Conservation (phyloP, 495 filamentous ascomycete species). For the Trichoderma gamsii region DNA sequence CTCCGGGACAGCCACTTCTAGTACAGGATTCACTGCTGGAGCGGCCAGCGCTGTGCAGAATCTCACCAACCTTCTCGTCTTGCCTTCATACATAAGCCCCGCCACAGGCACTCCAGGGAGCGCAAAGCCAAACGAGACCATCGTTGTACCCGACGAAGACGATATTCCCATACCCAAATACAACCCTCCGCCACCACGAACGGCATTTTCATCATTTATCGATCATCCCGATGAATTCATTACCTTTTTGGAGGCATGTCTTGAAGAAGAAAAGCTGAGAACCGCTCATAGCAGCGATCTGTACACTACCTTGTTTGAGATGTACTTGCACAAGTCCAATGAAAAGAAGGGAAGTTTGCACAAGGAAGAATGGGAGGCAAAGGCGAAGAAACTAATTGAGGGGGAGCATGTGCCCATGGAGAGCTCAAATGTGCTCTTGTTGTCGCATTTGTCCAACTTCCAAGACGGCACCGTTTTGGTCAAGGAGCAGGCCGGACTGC, state of each 20-base stretch:
- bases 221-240: constrained; percentile 90
- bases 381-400: constrained; percentile 81
- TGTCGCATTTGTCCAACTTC: constrained; percentile 90
- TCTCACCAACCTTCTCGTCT: constrained; percentile 63
- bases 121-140: not conserved
- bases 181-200: constrained; percentile 71
- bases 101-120: constrained; percentile 25
- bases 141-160: constrained; percentile 26
- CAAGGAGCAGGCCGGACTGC: constrained; percentile 84
- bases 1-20: constrained; percentile 29
- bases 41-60: constrained; percentile 72
- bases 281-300: constrained; percentile 72
- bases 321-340: constrained; percentile 86
- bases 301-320: constrained; percentile 93
- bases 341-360: constrained; percentile 60
- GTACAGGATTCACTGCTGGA: constrained; percentile 46
- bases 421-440: constrained; percentile 84
- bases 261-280: constrained; percentile 58
- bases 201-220: constrained; percentile 93
- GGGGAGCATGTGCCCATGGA: constrained; percentile 70
- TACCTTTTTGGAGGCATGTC: constrained; percentile 79
- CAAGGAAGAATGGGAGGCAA: constrained; percentile 76
- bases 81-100: constrained; percentile 31
- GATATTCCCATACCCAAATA: constrained; percentile 41
- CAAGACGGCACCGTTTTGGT: constrained; percentile 85